Conservation (phyloP, 495 filamentous ascomycete genomes). For the Aspergillus bertholletiae region DNA sequence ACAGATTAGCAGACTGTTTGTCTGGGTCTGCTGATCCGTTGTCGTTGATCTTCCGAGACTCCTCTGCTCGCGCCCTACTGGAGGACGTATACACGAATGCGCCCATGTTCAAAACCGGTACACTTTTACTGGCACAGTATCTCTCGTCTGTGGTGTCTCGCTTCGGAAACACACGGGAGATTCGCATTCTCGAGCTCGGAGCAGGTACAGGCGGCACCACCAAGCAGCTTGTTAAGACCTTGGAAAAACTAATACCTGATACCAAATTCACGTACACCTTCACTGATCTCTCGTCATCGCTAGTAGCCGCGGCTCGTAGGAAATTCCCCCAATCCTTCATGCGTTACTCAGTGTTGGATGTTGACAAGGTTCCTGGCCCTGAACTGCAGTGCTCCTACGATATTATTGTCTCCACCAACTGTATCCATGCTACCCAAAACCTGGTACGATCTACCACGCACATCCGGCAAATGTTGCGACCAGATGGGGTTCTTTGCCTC, state of each 20-base stretch:
- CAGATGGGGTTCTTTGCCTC: slow-evolving; percentile 33
- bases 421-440: slow-evolving; percentile 40
- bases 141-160: background rate
- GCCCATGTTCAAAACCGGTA: slow-evolving; percentile 14
- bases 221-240: background rate
- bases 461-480: slow-evolving; percentile 21
- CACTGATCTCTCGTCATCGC: slow-evolving; percentile 36
- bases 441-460: slow-evolving; percentile 21
- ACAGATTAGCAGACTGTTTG: background rate
- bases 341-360: slow-evolving; percentile 25
- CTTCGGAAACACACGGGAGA: background rate
- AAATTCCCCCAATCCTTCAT: slow-evolving; percentile 25
- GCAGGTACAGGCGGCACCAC: too few relatives aligned
- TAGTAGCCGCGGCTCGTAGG: slow-evolving; percentile 31
- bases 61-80: slow-evolving; percentile 4
- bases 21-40: background rate
- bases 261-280: slow-evolving; percentile 34
- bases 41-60: background rate
- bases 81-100: slow-evolving; percentile 23
- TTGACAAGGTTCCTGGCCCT: slow-evolving; percentile 22
- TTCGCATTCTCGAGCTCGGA: background rate
- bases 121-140: background rate
- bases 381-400: slow-evolving; percentile 18
- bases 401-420: slow-evolving; percentile 38
- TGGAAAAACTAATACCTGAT: background rate